These are phyloP conservation scores for Carnegiea gigantea DNA, from an alignment of 179 eudicot species.

Conservation along the genomic window DNA sequence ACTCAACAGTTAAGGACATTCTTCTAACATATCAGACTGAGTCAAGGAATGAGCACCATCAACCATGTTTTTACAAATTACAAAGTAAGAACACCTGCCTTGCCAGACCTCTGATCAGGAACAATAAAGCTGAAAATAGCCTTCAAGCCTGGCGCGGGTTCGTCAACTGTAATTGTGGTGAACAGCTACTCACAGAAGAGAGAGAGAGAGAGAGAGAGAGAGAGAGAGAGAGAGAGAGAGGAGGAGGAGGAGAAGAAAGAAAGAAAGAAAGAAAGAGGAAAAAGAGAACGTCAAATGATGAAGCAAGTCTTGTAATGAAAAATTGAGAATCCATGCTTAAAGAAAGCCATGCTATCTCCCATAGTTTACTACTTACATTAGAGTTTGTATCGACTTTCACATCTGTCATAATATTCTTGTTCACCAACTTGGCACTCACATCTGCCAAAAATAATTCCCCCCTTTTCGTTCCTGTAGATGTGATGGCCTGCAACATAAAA, in stretches of 20 bases:
- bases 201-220: neutral
- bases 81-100: slow-evolving; percentile 39
- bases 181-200: slow-evolving; percentile 38
- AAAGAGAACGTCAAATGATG: too few relatives aligned
- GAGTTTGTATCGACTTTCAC: slow-evolving; percentile 89
- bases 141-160: slow-evolving; percentile 92
- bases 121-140: slow-evolving; percentile 72
- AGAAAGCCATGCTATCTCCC: neutral
- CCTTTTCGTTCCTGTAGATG: slow-evolving; percentile 75
- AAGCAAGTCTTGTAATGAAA: neutral
- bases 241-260: neutral
- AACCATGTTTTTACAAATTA: neutral
- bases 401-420: slow-evolving; percentile 86
- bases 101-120: slow-evolving; percentile 94
- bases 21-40: neutral
- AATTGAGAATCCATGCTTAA: neutral
- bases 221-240: neutral
- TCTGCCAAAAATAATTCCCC: slow-evolving; percentile 81
- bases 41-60: too few relatives aligned
- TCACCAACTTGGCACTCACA: slow-evolving; percentile 67
- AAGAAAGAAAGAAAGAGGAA: neutral
- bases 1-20: neutral
- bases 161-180: slow-evolving; percentile 81
- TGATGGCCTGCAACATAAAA: slow-evolving; percentile 57
- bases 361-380: slow-evolving; percentile 53